Evolutionary conservation across 2,329 filamentous ascomycete species (phyloP).

Genomic region (Fonsecaea nubica): DNA sequence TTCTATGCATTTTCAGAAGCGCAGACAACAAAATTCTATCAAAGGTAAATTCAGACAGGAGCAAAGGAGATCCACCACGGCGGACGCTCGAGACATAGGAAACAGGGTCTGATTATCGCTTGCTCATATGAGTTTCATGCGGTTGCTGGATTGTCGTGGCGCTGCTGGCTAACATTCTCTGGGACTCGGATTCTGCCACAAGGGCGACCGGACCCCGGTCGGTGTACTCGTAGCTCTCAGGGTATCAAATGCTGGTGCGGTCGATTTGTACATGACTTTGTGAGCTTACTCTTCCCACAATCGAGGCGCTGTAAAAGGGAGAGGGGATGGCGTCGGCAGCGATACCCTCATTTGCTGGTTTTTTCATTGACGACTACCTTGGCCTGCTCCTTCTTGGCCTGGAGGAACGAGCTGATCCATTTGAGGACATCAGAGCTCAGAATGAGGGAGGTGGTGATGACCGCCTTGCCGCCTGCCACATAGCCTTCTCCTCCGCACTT

Average conservation of each 20-base stretch:
- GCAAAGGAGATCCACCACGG: neutral
- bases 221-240: constrained; percentile 1
- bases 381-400: constrained; percentile 67
- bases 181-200: neutral
- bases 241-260: constrained; percentile 25
- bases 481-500: constrained; percentile 62
- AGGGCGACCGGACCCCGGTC: neutral
- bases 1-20: constrained; percentile 6
- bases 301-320: neutral
- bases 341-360: constrained; percentile 27
- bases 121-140: neutral
- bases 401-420: constrained; percentile 66
- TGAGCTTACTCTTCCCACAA: neutral
- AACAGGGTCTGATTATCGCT: neutral
- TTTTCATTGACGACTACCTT: constrained; percentile 53
- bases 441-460: constrained; percentile 70
- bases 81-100: neutral
- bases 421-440: constrained; percentile 69
- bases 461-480: constrained; percentile 72
- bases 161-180: neutral
- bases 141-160: constrained; percentile 3
- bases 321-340: neutral
- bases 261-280: constrained; percentile 20
- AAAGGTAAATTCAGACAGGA: neutral
- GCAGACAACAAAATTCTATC: constrained; percentile 3